phyloP scores from a whole-genome alignment of 2,329 filamentous ascomycete species.

The Hypoxylon sp. region DNA sequence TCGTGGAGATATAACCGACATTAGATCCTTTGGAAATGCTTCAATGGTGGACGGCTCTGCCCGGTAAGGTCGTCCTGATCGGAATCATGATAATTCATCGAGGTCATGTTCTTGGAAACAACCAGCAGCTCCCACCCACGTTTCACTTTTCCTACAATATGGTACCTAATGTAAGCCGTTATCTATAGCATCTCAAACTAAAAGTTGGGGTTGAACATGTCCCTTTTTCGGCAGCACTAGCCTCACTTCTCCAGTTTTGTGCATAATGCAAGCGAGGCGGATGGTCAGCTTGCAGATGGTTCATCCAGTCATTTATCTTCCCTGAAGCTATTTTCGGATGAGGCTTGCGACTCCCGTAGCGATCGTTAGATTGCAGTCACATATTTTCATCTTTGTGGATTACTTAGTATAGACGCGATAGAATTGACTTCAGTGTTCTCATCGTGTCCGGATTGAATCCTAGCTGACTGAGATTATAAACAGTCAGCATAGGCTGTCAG shows the following conservation, averaged over 20 bases:
- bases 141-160: constrained; percentile 25
- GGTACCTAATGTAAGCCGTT: constrained; percentile 6
- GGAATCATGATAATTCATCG: constrained; percentile 17
- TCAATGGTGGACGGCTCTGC: constrained; percentile 16
- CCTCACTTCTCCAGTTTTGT: constrained; percentile 48
- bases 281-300: constrained; percentile 41
- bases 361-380: constrained; percentile 24
- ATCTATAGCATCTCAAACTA: constrained; percentile 30
- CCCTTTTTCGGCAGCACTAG: constrained; percentile 45
- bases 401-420: constrained; percentile 18
- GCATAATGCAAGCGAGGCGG: constrained; percentile 47
- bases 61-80: constrained; percentile 20
- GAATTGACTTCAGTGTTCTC: constrained; percentile 12
- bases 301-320: constrained; percentile 34
- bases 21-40: constrained; percentile 14
- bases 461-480: constrained; percentile 34
- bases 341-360: constrained; percentile 30
- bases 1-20: constrained; percentile 16
- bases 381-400: constrained; percentile 31
- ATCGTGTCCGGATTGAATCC: constrained; percentile 30
- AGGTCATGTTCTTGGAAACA: constrained; percentile 7
- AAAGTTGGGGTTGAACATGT: constrained; percentile 37
- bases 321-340: constrained; percentile 47
- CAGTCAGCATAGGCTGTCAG: constrained; percentile 36
- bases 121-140: constrained; percentile 27